Percentiles rank a stretch among this genome's conserved stretches.
Conservation (phyloP, 495 filamentous ascomycete species). For the Penicillium angulare region DNA sequence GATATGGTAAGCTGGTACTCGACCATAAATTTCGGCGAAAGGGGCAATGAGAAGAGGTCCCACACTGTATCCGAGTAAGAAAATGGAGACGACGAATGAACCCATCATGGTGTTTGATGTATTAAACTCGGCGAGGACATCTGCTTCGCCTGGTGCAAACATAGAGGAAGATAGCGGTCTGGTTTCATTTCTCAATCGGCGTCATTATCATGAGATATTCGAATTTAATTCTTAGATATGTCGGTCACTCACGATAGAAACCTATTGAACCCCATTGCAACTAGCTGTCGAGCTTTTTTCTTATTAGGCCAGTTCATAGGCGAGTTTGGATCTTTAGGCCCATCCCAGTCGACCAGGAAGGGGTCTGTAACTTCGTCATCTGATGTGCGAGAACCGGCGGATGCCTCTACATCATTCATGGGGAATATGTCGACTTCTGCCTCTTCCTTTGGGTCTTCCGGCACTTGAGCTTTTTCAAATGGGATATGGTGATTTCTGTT, state of each 20-base stretch:
- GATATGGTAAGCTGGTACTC: neutral
- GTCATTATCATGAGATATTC: neutral
- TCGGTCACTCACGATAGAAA: neutral
- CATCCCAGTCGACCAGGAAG: neutral
- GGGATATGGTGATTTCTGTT: too few species aligned
- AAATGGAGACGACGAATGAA: neutral
- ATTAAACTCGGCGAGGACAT: neutral
- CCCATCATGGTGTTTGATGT: neutral
- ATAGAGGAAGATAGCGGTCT: neutral
- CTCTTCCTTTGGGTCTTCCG: too few species aligned
- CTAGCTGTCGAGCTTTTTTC: neutral
- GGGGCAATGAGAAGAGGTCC: neutral
- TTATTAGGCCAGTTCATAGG: neutral
- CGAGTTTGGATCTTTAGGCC: neutral
- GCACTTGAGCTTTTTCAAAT: too few species aligned
- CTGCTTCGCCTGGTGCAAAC: neutral
- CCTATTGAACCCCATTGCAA: neutral
- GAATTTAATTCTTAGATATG: neutral
- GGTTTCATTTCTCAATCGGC: too few species aligned
- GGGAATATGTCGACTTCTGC: neutral
- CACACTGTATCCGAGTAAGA: neutral
- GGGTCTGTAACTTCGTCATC: neutral
- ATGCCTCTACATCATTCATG: neutral
- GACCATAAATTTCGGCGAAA: neutral
- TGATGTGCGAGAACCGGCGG: neutral